Base-by-base conservation (phyloP, 179 eudicot species). In the Gypsophila paniculata region DNA sequence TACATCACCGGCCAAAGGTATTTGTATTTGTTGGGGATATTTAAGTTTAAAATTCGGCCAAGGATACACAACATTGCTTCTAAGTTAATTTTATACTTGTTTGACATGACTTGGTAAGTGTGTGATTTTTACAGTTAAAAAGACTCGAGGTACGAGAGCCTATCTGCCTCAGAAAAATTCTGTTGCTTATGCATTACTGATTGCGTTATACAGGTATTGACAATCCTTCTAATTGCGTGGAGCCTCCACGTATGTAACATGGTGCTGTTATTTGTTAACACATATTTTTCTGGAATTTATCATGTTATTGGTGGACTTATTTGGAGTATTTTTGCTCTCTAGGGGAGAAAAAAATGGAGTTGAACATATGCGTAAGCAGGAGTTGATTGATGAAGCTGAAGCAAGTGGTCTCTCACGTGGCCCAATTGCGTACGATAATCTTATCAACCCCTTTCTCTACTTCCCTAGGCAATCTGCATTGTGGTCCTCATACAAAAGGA, bases 331-430 rank as follows among this genome's bases (percentile, higher is more conserved):
- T 71, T 67, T 63, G 77, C 25, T 48, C 63, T 21, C 52, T 22
- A 94, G 99, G 88, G 93, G 74, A 49, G 79, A 74, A 57, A 71
- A 69, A 58, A 77, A 68, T 74, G 96, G 93, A 26, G 69, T 34
- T 63, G 90, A 88, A 52, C 83, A 71, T 81, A 90, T 94, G 97
- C 88, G 61, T 29, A 94, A 90, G 77, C 86, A 86, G 78, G 97
- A 92, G 72, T 84, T 94, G 54, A 92, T 94, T 74, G 95, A 90
- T 86, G 93, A 90, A 72, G 96, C 99, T 81, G 99, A 94, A 79
- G 89, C 95, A 21, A 94, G 97, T 77, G 99, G 99, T 49, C 93
- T 94, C 66, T 86, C 97, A 71, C 94, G 95, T 61, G 94, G 74
- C n/a, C 91, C 99, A 48, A 83, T 94, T 72, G 81, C 49, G 99